Evolutionary conservation across 768 basidiomycete species (phyloP), one percentile per base, ranked within the genome.

Genomic region (Calocybe gangraenosa): DNA sequence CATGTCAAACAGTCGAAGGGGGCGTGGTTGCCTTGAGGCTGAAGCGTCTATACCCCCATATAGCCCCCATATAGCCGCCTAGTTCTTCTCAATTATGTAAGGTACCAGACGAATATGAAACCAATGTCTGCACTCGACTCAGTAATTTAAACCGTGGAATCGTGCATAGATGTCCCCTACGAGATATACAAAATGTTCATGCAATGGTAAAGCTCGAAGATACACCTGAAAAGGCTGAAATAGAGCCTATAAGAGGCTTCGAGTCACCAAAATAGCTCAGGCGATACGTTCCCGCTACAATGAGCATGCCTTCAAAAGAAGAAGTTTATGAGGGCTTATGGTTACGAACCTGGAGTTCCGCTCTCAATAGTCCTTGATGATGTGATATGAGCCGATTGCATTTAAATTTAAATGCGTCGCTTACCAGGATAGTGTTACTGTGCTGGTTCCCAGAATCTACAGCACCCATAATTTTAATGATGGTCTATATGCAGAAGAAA

Each of bases 261-360:
- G 79, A 78, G 60, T 91, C 86, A 7, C 87, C 88, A 49, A 77
- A 81, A 61, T 90, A 90, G 39, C 60, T 65, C 21, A 90, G 62
- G 20, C 82, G 82, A 64, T 89, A 90, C 3, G 74, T 79, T 22
- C 87, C 87, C 21, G 76, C 85, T 81, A 55, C 22, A 50, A 33
- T 44, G 13, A 15, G 37, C 33, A 33, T 41, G 18, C 30, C 20
- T 50, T 42, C 40, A 14, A 41, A 34, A 18, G 6, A 31, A 5
- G 33, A 18, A n/a, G 23, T 30, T 15, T 10, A 41, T 30, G 23
- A 13, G 36, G 47, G 45, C 54, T 37, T 41, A 34, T 36, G 35
- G n/a, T 20, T 18, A 55, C 72, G 61, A 55, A 81, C 79, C 65
- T 40, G 76, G 74, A 2, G 81, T 82, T 34, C 70, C 74, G 18